phyloP scores from a whole-genome alignment of 2,329 filamentous ascomycete species.

The Fusarium sp. region DNA sequence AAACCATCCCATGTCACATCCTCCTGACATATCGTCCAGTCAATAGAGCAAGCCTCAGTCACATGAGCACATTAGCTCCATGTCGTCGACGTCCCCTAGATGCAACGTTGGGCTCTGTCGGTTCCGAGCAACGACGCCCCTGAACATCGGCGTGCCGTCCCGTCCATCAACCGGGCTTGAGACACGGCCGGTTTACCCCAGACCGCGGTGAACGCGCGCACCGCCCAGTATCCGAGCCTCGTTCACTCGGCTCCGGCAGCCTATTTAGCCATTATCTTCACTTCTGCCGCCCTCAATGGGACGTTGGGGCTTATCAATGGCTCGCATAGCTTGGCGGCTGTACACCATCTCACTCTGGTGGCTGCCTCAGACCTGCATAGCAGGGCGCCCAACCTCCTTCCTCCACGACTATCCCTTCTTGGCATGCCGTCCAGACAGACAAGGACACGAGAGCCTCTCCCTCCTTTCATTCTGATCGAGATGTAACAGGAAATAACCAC shows the following conservation, averaged over 20 bases:
- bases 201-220: not conserved
- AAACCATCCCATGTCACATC: not conserved
- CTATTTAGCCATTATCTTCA: not conserved
- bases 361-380: constrained; percentile 36
- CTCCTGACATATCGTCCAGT: not conserved
- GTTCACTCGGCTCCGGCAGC: not conserved
- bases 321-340: constrained; percentile 28
- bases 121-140: constrained; percentile 10
- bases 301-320: constrained; percentile 22
- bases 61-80: not conserved
- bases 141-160: constrained; percentile 2
- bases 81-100: not conserved
- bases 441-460: not conserved
- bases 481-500: not conserved
- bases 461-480: not conserved
- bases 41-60: not conserved
- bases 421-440: not conserved
- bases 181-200: constrained; percentile 16
- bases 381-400: constrained; percentile 23
- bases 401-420: constrained; percentile 7
- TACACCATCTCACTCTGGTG: constrained; percentile 17
- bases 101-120: constrained; percentile 1
- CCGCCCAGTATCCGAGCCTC: constrained; percentile 5
- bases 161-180: constrained; percentile 19
- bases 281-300: not conserved